Percentiles rank a stretch among this genome's conserved stretches.
These are phyloP conservation scores for Aspergillus funiculosus DNA, from an alignment of 495 filamentous ascomycete species.

Conservation along the genomic window DNA sequence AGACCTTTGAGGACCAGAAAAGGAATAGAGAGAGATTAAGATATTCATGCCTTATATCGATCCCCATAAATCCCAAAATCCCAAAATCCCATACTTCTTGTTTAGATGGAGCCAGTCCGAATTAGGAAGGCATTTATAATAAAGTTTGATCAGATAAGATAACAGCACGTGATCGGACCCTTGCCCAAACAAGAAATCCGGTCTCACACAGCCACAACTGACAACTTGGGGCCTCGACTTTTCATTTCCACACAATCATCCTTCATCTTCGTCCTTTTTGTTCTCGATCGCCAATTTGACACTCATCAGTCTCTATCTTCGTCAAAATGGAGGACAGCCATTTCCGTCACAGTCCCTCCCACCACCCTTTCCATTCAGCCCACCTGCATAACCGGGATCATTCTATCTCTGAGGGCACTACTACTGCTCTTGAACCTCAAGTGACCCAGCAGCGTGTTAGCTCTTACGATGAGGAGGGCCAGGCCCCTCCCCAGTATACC, in stretches of 20 bases:
- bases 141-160: constrained; percentile 10
- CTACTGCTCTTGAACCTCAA: constrained; percentile 32
- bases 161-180: background rate
- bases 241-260: background rate
- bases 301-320: background rate
- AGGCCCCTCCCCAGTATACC: constrained; percentile 54
- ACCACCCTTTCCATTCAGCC: constrained; percentile 21
- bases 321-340: constrained; percentile 34
- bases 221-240: background rate
- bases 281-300: background rate
- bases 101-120: too few species aligned
- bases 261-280: background rate
- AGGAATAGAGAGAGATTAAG: too few species aligned
- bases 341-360: constrained; percentile 35
- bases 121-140: too few species aligned
- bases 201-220: background rate
- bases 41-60: too few species aligned
- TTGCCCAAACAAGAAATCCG: background rate
- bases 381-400: constrained; percentile 11
- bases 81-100: too few species aligned
- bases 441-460: constrained; percentile 29
- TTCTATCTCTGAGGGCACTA: constrained; percentile 18
- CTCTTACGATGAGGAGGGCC: constrained; percentile 58
- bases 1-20: too few species aligned
- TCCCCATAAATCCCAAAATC: too few species aligned